Base-by-base conservation (phyloP, 192 early-diverging fungal genomes). In the Thamnidium elegans region DNA sequence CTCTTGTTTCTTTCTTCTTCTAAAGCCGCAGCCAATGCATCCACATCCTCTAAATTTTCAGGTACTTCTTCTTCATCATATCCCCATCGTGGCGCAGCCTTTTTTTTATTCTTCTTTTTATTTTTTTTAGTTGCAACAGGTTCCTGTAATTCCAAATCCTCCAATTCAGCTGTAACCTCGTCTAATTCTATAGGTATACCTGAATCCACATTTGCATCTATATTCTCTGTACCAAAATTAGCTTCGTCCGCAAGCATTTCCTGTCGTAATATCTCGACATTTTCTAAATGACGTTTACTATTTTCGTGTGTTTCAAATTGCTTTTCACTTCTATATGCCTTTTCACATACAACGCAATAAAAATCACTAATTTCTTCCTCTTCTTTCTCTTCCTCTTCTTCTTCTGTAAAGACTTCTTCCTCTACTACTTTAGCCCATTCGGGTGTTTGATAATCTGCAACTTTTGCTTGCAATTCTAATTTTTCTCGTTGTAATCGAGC, bases 341-440 rank as follows among this genome's bases (percentile, higher is more conserved):
- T 97, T 64, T 94, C 83, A 74, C 97, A 99, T 3, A 87, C 88
- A 11, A 89, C 84, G 67, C 97, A 99, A 45, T 84, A 85, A 42
- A 89, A 88, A 10, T 86, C 88, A 59, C 91, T 84, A 32, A 76
- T 86, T 34, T 70, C 81, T 2, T 79, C 71, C 20, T 68, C 69
- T 3, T 75, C 80, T 5, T 81, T 77, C 7, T 59, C 80, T 1
- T 70, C 70, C 2, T 76, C 75, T 4, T 78, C 72, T 1, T 70
- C 69, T 1, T 74, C 77, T 6, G 58, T 69, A 7, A 50, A 31
- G 43, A 36, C 21, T 7, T 64, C 42, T 0, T 45, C 15, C 34
- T 79, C 79, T 44, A 85, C 82, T 51, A 87, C 83, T 21, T 85
- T 76, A 50, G 87, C 75, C 93, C 93, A 95, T 3, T 86, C 89